Conservation (phyloP, 768 basidiomycete species). For the Hypholoma fasciculare region DNA sequence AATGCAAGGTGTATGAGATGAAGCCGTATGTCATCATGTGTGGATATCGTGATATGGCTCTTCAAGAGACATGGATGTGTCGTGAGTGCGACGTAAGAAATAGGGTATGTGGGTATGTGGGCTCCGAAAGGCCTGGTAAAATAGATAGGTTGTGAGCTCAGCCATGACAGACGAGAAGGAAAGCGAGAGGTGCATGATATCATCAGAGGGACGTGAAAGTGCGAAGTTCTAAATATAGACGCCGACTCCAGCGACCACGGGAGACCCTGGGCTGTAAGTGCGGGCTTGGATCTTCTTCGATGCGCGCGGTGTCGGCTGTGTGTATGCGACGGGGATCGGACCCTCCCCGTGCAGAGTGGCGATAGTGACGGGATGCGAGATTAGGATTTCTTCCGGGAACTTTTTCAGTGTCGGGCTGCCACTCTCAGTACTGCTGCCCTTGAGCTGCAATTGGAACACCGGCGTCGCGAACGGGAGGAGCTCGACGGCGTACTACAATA, state of each 20-base stretch:
- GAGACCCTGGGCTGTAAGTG: neutral
- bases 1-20: neutral
- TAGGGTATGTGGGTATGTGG: neutral
- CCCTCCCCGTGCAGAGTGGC: constrained; percentile 26
- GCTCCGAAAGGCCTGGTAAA: too few species aligned
- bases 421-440: neutral
- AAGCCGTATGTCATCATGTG: too few species aligned
- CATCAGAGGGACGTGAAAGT: neutral
- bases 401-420: neutral
- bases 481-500: constrained; percentile 21
- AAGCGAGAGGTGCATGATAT: neutral
- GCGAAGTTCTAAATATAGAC: constrained; percentile 2
- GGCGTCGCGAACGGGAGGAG: constrained; percentile 24
- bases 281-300: constrained; percentile 4
- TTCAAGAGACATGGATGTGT: constrained; percentile 3
- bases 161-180: neutral
- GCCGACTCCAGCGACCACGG: neutral
- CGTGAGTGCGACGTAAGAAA: neutral
- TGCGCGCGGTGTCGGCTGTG: constrained; percentile 13
- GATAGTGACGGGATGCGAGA: constrained; percentile 26
- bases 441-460: constrained; percentile 13
- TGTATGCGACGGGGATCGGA: constrained; percentile 22
- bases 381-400: constrained; percentile 3
- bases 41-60: neutral
- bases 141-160: too few species aligned